Evolutionary conservation across 768 basidiomycete species (phyloP).

Genomic region (Suillus subluteus): DNA sequence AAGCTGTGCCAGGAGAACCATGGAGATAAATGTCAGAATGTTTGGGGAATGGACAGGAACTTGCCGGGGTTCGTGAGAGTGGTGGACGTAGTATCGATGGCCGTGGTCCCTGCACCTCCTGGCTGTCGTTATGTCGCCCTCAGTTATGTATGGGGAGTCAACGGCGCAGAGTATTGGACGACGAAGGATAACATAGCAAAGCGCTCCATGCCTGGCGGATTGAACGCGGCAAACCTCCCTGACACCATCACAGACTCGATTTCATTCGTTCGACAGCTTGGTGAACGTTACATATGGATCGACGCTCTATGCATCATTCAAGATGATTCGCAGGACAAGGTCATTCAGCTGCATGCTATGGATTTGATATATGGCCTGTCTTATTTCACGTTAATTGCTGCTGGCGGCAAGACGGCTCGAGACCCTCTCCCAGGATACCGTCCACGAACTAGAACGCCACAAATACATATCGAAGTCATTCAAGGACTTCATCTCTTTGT

Average conservation of each 20-base stretch:
- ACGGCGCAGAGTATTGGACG: constrained; percentile 10
- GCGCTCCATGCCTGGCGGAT: constrained; percentile 10
- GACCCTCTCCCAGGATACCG: constrained; percentile 19
- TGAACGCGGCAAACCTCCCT: constrained; percentile 15
- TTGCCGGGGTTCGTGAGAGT: constrained; percentile 10
- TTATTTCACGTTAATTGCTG: constrained; percentile 24
- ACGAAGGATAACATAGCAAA: neutral
- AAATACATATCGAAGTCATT: constrained; percentile 22
- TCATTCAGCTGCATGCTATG: constrained; percentile 22
- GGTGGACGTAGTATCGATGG: constrained; percentile 13
- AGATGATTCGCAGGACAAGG: constrained; percentile 24
- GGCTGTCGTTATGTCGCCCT: constrained; percentile 11
- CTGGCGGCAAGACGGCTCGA: constrained; percentile 18
- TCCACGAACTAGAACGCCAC: constrained; percentile 14
- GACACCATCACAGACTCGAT: constrained; percentile 28
- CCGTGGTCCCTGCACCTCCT: constrained; percentile 9
- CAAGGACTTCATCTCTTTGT: constrained; percentile 26
- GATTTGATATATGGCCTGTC: constrained; percentile 23
- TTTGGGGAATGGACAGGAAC: constrained; percentile 10
- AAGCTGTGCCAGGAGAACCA: constrained; percentile 6
- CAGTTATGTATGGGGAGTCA: constrained; percentile 13
- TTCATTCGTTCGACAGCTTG: constrained; percentile 18
- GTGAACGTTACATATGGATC: constrained; percentile 30
- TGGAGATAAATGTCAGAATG: constrained; percentile 6
- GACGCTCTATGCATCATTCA: constrained; percentile 30